Base-by-base conservation (phyloP, 2,329 filamentous ascomycete species). In the Diaporthe citrichinensis region DNA sequence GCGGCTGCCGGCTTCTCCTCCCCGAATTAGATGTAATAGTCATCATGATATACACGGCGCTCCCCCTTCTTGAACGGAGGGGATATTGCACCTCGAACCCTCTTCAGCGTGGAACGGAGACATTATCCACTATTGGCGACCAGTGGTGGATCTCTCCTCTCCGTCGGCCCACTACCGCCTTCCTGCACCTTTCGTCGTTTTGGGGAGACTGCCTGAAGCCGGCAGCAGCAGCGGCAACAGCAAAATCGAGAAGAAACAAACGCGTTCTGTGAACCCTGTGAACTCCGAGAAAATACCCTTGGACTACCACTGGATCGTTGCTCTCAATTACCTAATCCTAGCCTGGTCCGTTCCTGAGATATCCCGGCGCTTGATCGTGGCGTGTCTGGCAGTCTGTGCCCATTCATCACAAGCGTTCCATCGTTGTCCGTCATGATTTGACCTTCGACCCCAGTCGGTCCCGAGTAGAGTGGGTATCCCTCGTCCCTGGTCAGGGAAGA, bases 371-470 rank as follows among this genome's bases (percentile, higher is more conserved):
- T 73, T 61, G 31, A 58, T 71, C 73, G 57, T 73, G 36, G 49
- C 49, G 57, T 57, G 59, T 34, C 49, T 58, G 41, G 39, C 69
- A 57, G 62, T 74, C 44, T 59, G 12, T 67, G 57, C 57, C 62
- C 34, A 46, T 65, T 77, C 76, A 71, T 75, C 61, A 55, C 76
- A 68, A 71, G 62, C 76, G 65, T 75, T 59, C 73, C 75, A 23
- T 76, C 75, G 55, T 76, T 69, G 61, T 75, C 57, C 55, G 51
- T 76, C 55, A 62, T 73, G 59, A 76, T 44, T 31, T 67, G 36
- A 17, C 62, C 61, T 71, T 41, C 34, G 34, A 20, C 65, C 75
- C 68, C 49, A 46, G 59, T 44, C 61, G 39, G 14, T 72, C 65
- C 61, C 23, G 62, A 62, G n/a, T n/a, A 65, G 41, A 17, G 7